Evolutionary conservation across 2,329 filamentous ascomycete species (phyloP).

Genomic region (Talaromyces rugulosus): DNA sequence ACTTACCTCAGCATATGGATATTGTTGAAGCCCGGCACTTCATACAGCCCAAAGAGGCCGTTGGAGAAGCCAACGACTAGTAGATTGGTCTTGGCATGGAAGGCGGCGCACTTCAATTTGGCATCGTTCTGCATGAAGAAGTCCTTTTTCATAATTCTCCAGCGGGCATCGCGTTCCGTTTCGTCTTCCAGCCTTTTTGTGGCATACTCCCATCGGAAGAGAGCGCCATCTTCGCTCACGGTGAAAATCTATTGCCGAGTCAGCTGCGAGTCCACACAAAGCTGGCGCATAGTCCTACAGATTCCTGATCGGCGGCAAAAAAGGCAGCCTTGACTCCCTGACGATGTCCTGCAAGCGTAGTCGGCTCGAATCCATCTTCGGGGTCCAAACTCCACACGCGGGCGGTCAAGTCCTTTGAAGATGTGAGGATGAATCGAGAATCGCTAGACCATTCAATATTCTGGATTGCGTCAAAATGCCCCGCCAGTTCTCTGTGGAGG

Average conservation of each 20-base stretch:
- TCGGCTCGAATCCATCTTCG: constrained; percentile 84
- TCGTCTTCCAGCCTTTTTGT: constrained; percentile 58
- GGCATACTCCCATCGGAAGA: constrained; percentile 89
- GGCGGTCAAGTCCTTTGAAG: constrained; percentile 87
- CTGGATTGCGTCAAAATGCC: constrained; percentile 82
- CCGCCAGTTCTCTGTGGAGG: constrained; percentile 76
- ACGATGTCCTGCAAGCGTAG: constrained; percentile 83
- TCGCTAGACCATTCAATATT: constrained; percentile 94
- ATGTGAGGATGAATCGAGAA: constrained; percentile 88
- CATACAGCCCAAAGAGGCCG: constrained; percentile 88
- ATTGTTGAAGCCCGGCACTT: constrained; percentile 91
- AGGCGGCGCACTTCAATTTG: constrained; percentile 83
- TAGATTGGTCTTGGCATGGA: constrained; percentile 81
- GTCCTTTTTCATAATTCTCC: constrained; percentile 86
- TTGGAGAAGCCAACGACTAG: constrained; percentile 96
- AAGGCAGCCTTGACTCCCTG: constrained; percentile 91
- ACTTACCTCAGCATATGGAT: constrained; percentile 71
- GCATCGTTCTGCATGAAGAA: constrained; percentile 92
- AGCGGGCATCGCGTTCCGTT: constrained; percentile 67
- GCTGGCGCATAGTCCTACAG: constrained; percentile 33
- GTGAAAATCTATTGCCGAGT: constrained; percentile 66
- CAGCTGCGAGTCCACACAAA: background rate
- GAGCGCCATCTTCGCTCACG: constrained; percentile 92
- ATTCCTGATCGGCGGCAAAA: constrained; percentile 93
- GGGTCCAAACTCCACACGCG: constrained; percentile 90